Evolutionary conservation across 1,284 basidiomycete genomes (phyloP).

Genomic region (Earliella scabrosa): DNA sequence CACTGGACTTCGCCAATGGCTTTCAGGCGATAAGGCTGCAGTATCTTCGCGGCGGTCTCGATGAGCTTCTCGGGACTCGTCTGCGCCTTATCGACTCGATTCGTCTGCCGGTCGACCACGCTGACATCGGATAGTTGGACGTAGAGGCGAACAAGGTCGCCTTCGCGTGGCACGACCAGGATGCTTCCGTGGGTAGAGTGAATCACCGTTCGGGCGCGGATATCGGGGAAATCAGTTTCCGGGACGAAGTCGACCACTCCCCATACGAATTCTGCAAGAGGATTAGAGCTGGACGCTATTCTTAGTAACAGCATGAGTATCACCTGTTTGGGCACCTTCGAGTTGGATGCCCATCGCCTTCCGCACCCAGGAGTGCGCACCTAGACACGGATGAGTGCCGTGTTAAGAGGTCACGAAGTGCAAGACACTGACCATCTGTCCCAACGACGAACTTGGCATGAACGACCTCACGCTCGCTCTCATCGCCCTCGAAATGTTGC

Average conservation of each 20-base stretch:
- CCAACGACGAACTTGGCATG: conserved; percentile 60
- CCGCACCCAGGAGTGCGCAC: conserved; percentile 84
- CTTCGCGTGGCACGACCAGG: conserved; percentile 80
- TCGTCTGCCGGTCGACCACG: conserved; percentile 49
- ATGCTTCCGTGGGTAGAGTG: conserved; percentile 56
- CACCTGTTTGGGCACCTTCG: conserved; percentile 76
- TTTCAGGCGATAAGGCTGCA: conserved; percentile 70
- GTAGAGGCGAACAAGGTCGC: conserved; percentile 74
- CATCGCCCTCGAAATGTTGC: conserved; percentile 33
- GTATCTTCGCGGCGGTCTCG: conserved; percentile 65
- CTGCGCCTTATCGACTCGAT: conserved; percentile 63
- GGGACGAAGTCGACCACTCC: conserved; percentile 78
- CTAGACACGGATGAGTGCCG: conserved; percentile 26
- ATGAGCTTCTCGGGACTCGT: conserved; percentile 65
- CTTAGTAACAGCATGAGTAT: conserved; percentile 26
- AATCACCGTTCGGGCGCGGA: conserved; percentile 68
- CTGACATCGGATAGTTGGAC: conserved; percentile 66
- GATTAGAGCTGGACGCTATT: background rate
- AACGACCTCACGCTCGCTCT: conserved; percentile 46
- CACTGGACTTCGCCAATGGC: conserved; percentile 69
- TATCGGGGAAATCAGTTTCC: conserved; percentile 80
- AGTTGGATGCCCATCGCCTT: conserved; percentile 67
- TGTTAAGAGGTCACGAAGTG: no score
- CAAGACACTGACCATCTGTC: conserved; percentile 46
- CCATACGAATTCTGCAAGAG: conserved; percentile 67